phyloP scores from a whole-genome alignment of 805 yeast species.

The Scheffersomyces coipomensis region DNA sequence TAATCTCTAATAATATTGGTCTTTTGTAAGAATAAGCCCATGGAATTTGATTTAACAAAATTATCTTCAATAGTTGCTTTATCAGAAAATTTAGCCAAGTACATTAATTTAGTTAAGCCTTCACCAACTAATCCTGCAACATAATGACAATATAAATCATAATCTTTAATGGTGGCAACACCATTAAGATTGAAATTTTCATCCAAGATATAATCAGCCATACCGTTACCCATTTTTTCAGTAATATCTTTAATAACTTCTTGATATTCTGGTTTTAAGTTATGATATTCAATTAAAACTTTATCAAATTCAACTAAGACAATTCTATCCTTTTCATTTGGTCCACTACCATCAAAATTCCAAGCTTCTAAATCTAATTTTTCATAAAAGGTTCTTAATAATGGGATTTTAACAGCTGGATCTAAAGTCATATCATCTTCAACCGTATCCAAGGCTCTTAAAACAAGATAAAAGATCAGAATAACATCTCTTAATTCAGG shows the following conservation, averaged over 20 bases:
- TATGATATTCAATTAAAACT: slow-evolving; percentile 69
- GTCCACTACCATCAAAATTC: slow-evolving; percentile 75
- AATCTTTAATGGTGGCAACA: slow-evolving; percentile 73
- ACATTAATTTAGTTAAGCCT: slow-evolving; percentile 82
- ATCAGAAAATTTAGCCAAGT: slow-evolving; percentile 70
- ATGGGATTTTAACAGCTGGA: slow-evolving; percentile 67
- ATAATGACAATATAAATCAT: slow-evolving; percentile 89
- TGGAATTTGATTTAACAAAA: slow-evolving; percentile 66
- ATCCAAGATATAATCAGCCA: slow-evolving; percentile 88
- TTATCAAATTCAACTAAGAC: slow-evolving; percentile 79
- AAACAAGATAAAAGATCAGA: slow-evolving; percentile 78
- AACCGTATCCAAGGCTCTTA: slow-evolving; percentile 91
- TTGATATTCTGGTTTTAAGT: slow-evolving; percentile 72
- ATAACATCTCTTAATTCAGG: slow-evolving; percentile 84
- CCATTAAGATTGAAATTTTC: slow-evolving; percentile 80
- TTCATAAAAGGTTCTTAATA: slow-evolving; percentile 65
- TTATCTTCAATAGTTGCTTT: slow-evolving; percentile 45
- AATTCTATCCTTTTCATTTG: slow-evolving; percentile 75
- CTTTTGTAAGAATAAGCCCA: slow-evolving; percentile 95
- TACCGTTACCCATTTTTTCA: slow-evolving; percentile 90
- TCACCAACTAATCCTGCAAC: slow-evolving; percentile 99
- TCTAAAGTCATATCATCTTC: slow-evolving; percentile 94
- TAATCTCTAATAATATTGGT: slow-evolving; percentile 95
- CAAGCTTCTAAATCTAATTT: slow-evolving; percentile 68
- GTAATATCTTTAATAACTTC: slow-evolving; percentile 77